Conservation (phyloP, 179 eudicot genomes). For the Silene noctiflora region DNA sequence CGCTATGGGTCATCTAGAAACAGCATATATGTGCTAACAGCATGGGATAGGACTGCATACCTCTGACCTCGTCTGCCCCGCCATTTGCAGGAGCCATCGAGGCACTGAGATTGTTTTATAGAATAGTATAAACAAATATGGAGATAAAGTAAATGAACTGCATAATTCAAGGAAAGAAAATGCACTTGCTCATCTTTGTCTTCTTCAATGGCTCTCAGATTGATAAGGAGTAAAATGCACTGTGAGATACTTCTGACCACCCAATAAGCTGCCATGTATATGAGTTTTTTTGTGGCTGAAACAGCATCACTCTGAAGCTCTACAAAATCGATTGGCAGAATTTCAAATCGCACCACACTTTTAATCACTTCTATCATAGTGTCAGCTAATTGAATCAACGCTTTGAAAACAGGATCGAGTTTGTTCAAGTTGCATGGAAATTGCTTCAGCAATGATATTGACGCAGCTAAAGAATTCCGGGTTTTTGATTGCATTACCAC, state of each 20-base stretch:
- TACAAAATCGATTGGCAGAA: conserved; percentile 37
- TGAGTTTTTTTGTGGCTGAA: conserved; percentile 31
- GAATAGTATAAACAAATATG: neutral
- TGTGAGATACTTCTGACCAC: conserved; percentile 47
- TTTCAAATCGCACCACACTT: conserved; percentile 39
- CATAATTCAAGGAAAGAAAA: conserved; percentile 40
- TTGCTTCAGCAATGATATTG: conserved; percentile 45
- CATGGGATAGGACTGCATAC: too few relatives aligned
- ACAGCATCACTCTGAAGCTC: conserved; percentile 34
- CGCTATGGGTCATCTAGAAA: too few relatives aligned
- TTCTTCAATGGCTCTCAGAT: conserved; percentile 39
- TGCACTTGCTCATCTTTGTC: conserved; percentile 63
- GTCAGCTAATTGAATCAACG: conserved; percentile 32
- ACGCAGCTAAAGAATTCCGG: conserved; percentile 48
- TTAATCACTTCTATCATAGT: conserved; percentile 40
- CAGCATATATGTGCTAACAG: too few relatives aligned
- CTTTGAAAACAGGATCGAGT: conserved; percentile 37
- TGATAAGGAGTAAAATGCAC: conserved; percentile 45
- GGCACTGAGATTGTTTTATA: too few relatives aligned
- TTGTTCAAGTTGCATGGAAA: conserved; percentile 26
- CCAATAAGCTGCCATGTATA: conserved; percentile 60
- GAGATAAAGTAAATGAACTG: neutral
- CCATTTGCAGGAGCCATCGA: too few relatives aligned
- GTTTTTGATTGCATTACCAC: conserved; percentile 38
- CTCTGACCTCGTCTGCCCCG: too few relatives aligned